Base-by-base conservation (phyloP, 78 protist species). In the Cyanophora paradoxa region DNA sequence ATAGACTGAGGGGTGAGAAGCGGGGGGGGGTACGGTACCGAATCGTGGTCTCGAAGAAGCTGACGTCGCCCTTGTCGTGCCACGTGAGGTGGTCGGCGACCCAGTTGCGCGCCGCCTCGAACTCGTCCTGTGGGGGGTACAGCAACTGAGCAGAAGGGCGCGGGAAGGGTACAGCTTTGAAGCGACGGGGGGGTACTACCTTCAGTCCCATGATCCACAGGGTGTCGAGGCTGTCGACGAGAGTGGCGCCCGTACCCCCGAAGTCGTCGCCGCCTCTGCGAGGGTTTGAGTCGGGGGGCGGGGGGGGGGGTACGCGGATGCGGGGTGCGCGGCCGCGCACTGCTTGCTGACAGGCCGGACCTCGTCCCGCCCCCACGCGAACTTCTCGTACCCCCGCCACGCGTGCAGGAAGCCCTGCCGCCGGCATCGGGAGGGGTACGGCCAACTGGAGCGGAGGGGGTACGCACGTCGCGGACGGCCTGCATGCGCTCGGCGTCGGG, bases 351-450 rank as follows among this genome's bases (percentile, higher is more conserved):
- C 14, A 7, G 91, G 90, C 74, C 63, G 34, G 28, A 86, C 30
- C 68, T 86, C 89, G 33, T 86, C 91, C 13, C 20, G 1, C 20
- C 95, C 95, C 90, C 87, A 88, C 39, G 92, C 91, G 66, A 37
- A 33, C 39, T 56, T 10, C 1, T 16, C 42, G 77, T 88, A 90
- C 20, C 48, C 66, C 20, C 76, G 71, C 91, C 94, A 86, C 24
- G 89, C 69, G 48, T 46, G 14, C 52, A 13, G 1, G 34, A 73
- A 48, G 58, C 58, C 5, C n/a, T n/a, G n/a, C n/a, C n/a, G n/a
- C n/a, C n/a, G n/a, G n/a, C n/a, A n/a, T n/a, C n/a, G n/a, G n/a
- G n/a, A n/a, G n/a, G n/a, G n/a, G n/a, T n/a, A n/a, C n/a, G n/a
- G n/a, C n/a, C n/a, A n/a, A n/a, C n/a, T n/a, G n/a, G n/a, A n/a